Percentiles rank a stretch among this genome's conserved stretches.
These are phyloP conservation scores for Phytophthora pseudosyringae DNA, from an alignment of 352 stramenopile genomes.

Conservation along the genomic window DNA sequence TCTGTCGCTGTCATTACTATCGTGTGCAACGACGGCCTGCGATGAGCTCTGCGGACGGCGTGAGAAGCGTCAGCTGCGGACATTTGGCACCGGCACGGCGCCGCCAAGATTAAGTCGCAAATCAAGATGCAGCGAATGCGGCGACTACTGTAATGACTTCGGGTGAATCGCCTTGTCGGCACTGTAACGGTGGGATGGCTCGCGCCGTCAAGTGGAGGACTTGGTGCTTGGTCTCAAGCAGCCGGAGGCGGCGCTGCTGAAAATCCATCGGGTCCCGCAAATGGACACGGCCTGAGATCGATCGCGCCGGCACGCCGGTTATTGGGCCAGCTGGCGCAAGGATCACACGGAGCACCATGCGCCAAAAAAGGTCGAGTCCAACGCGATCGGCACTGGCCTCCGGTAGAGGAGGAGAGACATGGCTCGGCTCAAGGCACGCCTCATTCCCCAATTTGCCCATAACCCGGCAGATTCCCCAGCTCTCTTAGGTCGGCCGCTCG, in stretches of 20 bases:
- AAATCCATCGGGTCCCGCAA: constrained; percentile 27
- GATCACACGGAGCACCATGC: constrained; percentile 27
- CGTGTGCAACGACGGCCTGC: no score
- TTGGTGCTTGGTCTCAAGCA: constrained; percentile 5
- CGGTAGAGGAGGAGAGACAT: constrained; percentile 19
- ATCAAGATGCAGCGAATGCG: background rate
- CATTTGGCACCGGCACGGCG: background rate
- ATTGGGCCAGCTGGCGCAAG: constrained; percentile 33
- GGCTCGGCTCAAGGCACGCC: constrained; percentile 5
- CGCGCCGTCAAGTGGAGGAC: background rate
- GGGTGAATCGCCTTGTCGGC: constrained; percentile 7
- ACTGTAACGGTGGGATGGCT: background rate
- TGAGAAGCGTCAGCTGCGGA: background rate
- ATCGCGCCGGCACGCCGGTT: constrained; percentile 18
- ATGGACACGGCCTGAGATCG: constrained; percentile 35
- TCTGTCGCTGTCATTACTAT: background rate
- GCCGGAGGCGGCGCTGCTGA: constrained; percentile 9
- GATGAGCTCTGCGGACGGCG: no score
- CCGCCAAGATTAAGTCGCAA: background rate
- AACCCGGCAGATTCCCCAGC: constrained; percentile 20
- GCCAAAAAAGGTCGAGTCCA: constrained; percentile 35
- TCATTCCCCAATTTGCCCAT: constrained; percentile 41
- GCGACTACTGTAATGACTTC: constrained; percentile 15
- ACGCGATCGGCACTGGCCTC: constrained; percentile 28
- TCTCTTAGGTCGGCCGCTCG: background rate